Evolutionary conservation across 805 yeast species (phyloP), one percentile per base, ranked within the genome.

Genomic region (Yarrowia sp.): DNA sequence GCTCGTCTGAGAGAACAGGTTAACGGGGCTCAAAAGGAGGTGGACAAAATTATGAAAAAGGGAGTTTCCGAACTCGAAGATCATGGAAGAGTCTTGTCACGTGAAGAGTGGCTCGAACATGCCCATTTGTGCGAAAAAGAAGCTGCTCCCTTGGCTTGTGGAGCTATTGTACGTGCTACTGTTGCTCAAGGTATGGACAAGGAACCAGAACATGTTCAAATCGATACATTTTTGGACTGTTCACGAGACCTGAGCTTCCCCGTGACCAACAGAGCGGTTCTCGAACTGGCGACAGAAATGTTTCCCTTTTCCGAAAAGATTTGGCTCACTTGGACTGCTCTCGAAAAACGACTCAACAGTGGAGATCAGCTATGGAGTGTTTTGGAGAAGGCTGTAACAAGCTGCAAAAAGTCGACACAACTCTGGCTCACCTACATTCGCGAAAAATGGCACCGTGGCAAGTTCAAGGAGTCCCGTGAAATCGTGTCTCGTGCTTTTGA

Each of bases 371-470:
- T 85, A 4, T 80, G 78, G 66, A 70, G 74, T 3, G 79, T 79
- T 28, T 86, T 87, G 71, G 85, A 85, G 48, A 74, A 76, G 66
- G 85, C 92, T 0, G 78, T 87, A 0, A 68, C 71, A 0, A 70
- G 78, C 0, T 79, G 86, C 59, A 87, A 89, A 0, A 69, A 76
- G 4, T 72, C 76, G 32, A 84, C 83, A 40, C 71, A 81, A 12
- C 79, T 90, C 46, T 81, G 84, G 75, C 74, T 90, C 61, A 83
- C 87, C 85, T 90, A 83, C 71, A 88, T 96, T 0, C 87, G 87
- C 68, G 92, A 88, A 69, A 77, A 81, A 62, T 85, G 91, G 87
- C 65, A 77, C 24, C 80, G 76, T 2, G 71, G 77, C 1, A 84
- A 88, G 68, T 69, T 81, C 1, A 75, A 71, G 0, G 81, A 77